Evolutionary conservation across 148 eudicot genomes (phyloP), one percentile per base, ranked within the genome.

Genomic region (Fagopyrum tataricum): DNA sequence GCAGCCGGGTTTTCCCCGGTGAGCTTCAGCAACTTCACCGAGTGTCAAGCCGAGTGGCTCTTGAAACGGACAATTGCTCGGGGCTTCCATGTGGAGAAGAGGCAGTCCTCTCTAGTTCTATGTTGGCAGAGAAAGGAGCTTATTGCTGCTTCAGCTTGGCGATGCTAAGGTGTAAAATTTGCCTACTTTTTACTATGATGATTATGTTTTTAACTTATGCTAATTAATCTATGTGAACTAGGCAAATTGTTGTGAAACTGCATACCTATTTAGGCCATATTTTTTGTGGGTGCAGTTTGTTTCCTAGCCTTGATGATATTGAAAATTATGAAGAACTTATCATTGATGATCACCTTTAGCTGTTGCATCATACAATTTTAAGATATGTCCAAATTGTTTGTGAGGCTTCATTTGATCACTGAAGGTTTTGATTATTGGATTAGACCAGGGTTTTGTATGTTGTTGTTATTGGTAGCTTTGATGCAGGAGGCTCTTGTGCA

Each of bases 121-220:
- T 86, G 90, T 79, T 95, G 96, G 93, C 97, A 90, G 73, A 78
- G 88, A 70, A 84, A 87, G 74, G 98, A 91, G 82, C 91, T 95
- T 20, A 83, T 91, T 70, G 85, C 97, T 1, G 97, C 87, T 75
- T 87, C 97, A 0, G 97, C 98, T 71, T 95, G 98, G 98, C 87
- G 92, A 79, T 88, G 90, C 81, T 91, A 76, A 81, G 58, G 66
- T 49, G 18, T 23, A 37, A 71, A 44, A 71, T 24, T 71, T 24
- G 53, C 47, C 51, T 46, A 46, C 47, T 56, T 39, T 71, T 31
- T 17, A 37, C 66, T 10, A 59, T 31, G 37, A 31, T 31, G 37
- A 31, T 31, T 31, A 31, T 31, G 5, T 48, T 7, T 23, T 59
- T 59, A 59, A 59, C 66, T 59, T 39, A 31, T 31, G 37, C 37